Evolutionary conservation across 306 rosid species (phyloP), one percentile per base, ranked within the genome.

Genomic region (Nissolia schottii): DNA sequence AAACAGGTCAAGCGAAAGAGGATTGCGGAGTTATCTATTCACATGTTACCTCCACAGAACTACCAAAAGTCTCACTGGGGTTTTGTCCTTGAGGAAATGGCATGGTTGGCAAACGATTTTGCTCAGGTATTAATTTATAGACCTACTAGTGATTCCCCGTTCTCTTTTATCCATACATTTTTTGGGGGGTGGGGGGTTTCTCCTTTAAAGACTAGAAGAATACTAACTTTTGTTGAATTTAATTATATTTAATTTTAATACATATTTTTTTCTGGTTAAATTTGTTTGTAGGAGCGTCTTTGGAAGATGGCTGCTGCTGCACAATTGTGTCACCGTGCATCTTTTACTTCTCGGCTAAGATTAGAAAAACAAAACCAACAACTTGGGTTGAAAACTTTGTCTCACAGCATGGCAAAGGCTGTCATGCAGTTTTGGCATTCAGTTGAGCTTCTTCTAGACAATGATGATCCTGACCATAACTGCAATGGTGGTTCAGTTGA

Each of bases 31-130:
- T 81, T 95, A 76, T 90, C 99, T 34, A 72, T 82, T 70, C 90
- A 48, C 74, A 50, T 88, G 60, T 77, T 80, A 68, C 91, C 90
- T 18, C 49, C 66, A 40, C 96, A 86, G 73, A 73, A 60, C 80
- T 75, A 73, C 34, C 81, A 67, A 40, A 92, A 85, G 82, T 87
- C 97, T 69, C 97, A 88, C 20, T 95, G 99, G 99, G 96, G 84
- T 79, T 95, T 88, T 83, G 96, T 95, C 51, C 90, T 95, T 15
- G 97, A 92, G 84, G 99, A 95, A 81, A 92, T 95, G 96, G 83
- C 93, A 9, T 95, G 99, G 99, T 66, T 95, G 93, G 97, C 99
- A 27, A 95, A 92, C 79, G 99, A 95, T 95, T 92, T 89, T 88
- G 93, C 89, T 0, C 99, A 95, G 97, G 99, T 85, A 68, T 81